These are phyloP conservation scores for Anisodus tanguticus DNA, from an alignment of 257 asterid species.

Conservation along the genomic window DNA sequence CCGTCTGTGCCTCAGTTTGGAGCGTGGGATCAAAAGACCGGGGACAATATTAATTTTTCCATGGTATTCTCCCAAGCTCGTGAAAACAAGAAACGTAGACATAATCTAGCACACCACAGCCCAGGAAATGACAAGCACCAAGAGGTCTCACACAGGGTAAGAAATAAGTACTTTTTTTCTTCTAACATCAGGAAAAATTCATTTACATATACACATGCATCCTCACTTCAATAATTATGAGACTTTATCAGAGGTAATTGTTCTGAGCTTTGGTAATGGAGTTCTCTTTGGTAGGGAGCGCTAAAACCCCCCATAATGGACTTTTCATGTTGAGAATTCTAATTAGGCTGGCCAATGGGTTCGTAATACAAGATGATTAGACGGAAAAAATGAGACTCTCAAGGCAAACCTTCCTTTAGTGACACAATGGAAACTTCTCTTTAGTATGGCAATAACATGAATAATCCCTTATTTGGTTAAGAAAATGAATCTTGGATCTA, in stretches of 20 bases:
- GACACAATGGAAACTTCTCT: background rate
- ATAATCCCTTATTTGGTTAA: background rate
- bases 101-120: slow-evolving; percentile 35
- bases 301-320: background rate
- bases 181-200: background rate
- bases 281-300: background rate
- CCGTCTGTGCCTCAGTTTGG: slow-evolving; percentile 60
- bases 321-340: background rate
- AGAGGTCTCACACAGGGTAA: background rate
- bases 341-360: background rate
- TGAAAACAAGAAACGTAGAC: slow-evolving; percentile 45
- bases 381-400: background rate
- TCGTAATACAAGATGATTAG: background rate
- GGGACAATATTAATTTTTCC: slow-evolving; percentile 45
- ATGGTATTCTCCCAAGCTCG: slow-evolving; percentile 54
- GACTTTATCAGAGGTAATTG: background rate
- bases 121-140: slow-evolving; percentile 42
- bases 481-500: background rate
- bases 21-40: slow-evolving; percentile 53
- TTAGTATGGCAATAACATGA: background rate
- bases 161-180: background rate
- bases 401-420: background rate
- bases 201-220: background rate
- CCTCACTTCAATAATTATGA: background rate
- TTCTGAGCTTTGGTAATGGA: background rate